These are phyloP conservation scores for Bipolaris bicolor DNA, from an alignment of 2,329 filamentous ascomycete species.

Conservation along the genomic window DNA sequence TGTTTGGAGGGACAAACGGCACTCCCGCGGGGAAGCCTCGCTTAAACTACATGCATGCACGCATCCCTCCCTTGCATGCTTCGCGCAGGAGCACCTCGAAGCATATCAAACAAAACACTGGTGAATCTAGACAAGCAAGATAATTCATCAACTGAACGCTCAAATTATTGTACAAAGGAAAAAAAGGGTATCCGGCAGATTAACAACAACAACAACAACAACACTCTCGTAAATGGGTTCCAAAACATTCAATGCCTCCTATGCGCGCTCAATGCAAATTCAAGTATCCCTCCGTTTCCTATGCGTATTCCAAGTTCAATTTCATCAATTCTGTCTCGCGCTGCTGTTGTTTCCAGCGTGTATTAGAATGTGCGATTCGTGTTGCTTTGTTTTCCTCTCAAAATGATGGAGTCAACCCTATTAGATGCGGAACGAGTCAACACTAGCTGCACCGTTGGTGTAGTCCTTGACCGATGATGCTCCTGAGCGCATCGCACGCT, in stretches of 20 bases:
- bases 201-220: slow-evolving; percentile 15
- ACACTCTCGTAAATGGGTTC: slow-evolving; percentile 1
- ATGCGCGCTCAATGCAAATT: neutral
- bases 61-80: neutral
- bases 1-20: slow-evolving; percentile 4
- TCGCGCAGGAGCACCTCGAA: neutral
- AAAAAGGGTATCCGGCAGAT: slow-evolving; percentile 25
- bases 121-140: neutral
- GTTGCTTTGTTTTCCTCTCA: neutral
- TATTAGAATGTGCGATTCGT: neutral
- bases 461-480: slow-evolving; percentile 18
- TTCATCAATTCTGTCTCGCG: neutral
- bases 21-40: slow-evolving; percentile 28
- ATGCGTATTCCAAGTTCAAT: neutral
- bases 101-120: neutral
- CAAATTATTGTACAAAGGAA: slow-evolving; percentile 5
- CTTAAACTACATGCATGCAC: slow-evolving; percentile 16
- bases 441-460: slow-evolving; percentile 14
- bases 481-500: slow-evolving; percentile 19
- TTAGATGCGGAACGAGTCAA: slow-evolving; percentile 26
- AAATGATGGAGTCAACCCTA: neutral
- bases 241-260: neutral
- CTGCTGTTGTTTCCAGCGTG: neutral
- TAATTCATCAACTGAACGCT: neutral
- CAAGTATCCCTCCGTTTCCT: neutral